These are phyloP conservation scores for Citrullus mucosospermus DNA, from an alignment of 306 rosid genomes.

Conservation along the genomic window DNA sequence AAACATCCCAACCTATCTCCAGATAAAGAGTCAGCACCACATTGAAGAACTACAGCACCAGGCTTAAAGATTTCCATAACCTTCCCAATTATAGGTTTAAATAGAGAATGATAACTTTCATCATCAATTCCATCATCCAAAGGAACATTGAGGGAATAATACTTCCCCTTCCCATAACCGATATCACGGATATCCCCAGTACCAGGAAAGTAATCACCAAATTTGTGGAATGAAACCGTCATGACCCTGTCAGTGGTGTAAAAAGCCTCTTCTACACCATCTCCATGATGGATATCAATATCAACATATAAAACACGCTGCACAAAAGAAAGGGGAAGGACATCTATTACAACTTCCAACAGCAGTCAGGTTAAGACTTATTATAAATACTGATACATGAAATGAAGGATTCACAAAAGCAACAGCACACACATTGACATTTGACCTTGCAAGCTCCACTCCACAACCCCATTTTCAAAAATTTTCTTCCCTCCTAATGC, in stretches of 20 bases:
- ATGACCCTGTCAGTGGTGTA: slow-evolving; percentile 81
- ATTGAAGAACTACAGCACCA: slow-evolving; percentile 88
- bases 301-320: slow-evolving; percentile 88
- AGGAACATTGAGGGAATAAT: slow-evolving; percentile 83
- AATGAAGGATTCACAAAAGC: neutral
- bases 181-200: slow-evolving; percentile 71
- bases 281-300: slow-evolving; percentile 87
- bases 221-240: slow-evolving; percentile 87
- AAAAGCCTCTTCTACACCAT: slow-evolving; percentile 87
- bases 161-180: slow-evolving; percentile 73
- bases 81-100: slow-evolving; percentile 71
- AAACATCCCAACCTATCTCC: slow-evolving; percentile 88
- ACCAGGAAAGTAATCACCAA: slow-evolving; percentile 85
- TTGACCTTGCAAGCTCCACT: neutral
- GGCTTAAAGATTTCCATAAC: slow-evolving; percentile 83
- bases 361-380: neutral
- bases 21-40: slow-evolving; percentile 83
- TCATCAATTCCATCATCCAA: slow-evolving; percentile 87
- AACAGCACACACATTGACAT: neutral
- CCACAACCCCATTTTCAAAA: neutral
- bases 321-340: slow-evolving; percentile 7
- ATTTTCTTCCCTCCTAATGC: neutral
- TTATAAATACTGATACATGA: neutral
- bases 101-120: slow-evolving; percentile 78
- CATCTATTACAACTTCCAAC: neutral